Evolutionary conservation across 768 basidiomycete species (phyloP).

Genomic region (Trametes punicea): DNA sequence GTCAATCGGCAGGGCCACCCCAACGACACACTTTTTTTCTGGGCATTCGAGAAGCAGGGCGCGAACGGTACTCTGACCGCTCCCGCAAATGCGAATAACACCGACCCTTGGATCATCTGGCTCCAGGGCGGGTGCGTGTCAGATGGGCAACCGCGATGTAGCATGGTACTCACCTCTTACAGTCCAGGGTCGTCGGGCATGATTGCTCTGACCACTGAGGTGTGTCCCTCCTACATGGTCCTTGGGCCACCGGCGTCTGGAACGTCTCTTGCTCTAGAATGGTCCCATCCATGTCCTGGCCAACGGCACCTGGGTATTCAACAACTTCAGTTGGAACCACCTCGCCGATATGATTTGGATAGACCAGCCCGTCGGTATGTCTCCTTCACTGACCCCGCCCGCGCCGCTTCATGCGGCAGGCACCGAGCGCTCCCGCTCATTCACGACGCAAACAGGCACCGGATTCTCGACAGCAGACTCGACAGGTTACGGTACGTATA

Average conservation of each 20-base stretch:
- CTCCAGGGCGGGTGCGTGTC: slow-evolving; percentile 59
- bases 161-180: not conserved
- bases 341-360: slow-evolving; percentile 67
- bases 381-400: not conserved
- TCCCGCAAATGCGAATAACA: slow-evolving; percentile 28
- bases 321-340: slow-evolving; percentile 56
- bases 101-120: slow-evolving; percentile 74
- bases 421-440: slow-evolving; percentile 6
- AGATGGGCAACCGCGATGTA: not conserved
- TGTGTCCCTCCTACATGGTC: not conserved
- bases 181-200: slow-evolving; percentile 70
- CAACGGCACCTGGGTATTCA: slow-evolving; percentile 48
- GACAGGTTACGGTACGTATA: slow-evolving; percentile 51
- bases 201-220: slow-evolving; percentile 58
- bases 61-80: slow-evolving; percentile 44
- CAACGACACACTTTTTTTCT: slow-evolving; percentile 34
- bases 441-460: slow-evolving; percentile 34
- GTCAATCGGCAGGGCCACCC: slow-evolving; percentile 29
- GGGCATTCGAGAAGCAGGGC: slow-evolving; percentile 28
- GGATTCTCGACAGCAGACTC: slow-evolving; percentile 66
- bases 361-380: slow-evolving; percentile 57
- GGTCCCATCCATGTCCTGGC: slow-evolving; percentile 58
- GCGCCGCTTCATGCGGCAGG: not conserved
- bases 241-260: not conserved
- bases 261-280: slow-evolving; percentile 40